Conservation (phyloP, 345 rosid species). For the Murraya koenigii region DNA sequence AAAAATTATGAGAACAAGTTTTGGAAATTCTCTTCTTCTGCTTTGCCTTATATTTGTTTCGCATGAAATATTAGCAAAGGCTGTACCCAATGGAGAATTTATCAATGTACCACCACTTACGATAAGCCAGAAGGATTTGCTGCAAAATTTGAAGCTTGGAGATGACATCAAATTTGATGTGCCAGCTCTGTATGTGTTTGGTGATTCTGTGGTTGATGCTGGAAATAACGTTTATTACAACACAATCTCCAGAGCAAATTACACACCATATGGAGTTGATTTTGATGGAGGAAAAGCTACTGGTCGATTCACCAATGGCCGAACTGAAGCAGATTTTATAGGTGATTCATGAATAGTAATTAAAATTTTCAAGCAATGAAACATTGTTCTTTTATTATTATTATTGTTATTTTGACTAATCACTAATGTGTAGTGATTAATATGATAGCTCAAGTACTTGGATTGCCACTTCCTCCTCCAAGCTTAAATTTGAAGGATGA, state of each 20-base stretch:
- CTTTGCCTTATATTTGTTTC: not conserved
- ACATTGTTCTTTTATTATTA: too few species aligned
- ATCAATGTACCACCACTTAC: not conserved
- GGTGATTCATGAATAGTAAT: not conserved
- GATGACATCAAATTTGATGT: not conserved
- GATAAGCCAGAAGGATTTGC: not conserved
- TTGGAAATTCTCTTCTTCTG: not conserved
- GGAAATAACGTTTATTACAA: not conserved
- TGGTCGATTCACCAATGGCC: constrained; percentile 3
- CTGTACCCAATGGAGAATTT: not conserved
- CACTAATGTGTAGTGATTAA: too few species aligned
- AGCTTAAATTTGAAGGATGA: not conserved
- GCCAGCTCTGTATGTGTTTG: not conserved
- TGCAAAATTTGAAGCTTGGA: not conserved
- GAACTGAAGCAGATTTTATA: not conserved
- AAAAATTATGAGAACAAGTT: not conserved
- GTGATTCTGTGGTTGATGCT: not conserved
- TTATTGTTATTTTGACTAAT: too few species aligned
- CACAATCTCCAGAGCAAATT: not conserved
- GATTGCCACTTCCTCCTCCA: constrained; percentile 7
- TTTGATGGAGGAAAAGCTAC: not conserved
- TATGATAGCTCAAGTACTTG: not conserved
- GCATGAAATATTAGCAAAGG: not conserved
- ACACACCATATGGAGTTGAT: not conserved
- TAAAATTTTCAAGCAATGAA: too few species aligned